Evolutionary conservation across 2,329 filamentous ascomycete species (phyloP).

Genomic region (Colletotrichum sidae): DNA sequence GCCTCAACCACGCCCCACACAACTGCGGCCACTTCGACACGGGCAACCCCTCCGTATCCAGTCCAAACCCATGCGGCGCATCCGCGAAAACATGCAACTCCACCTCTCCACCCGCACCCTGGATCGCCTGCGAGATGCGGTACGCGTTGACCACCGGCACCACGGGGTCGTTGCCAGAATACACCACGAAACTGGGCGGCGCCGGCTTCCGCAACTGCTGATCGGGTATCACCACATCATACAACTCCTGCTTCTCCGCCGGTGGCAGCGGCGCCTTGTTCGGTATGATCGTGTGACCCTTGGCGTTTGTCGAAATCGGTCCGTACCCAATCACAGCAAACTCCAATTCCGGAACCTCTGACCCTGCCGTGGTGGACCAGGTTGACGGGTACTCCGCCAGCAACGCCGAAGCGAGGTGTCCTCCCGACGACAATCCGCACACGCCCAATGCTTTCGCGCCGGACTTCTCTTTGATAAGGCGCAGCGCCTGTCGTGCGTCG

Average conservation of each 20-base stretch:
- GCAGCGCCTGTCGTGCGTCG: conserved; percentile 39
- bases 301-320: conserved; percentile 41
- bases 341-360: conserved; percentile 28
- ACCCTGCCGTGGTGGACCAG: conserved; percentile 32
- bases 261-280: conserved; percentile 39
- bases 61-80: conserved; percentile 39
- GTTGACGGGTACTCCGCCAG: conserved; percentile 38
- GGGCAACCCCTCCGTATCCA: conserved; percentile 38
- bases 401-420: conserved; percentile 39
- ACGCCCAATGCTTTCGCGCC: conserved; percentile 23
- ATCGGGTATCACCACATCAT: conserved; percentile 39
- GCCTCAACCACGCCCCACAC: conserved; percentile 38
- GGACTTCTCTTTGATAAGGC: conserved; percentile 26
- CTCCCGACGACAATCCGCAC: conserved; percentile 40
- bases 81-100: conserved; percentile 40
- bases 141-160: conserved; percentile 41
- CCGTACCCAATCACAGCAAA: conserved; percentile 41
- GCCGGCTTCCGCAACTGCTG: conserved; percentile 36
- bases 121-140: conserved; percentile 37
- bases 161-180: conserved; percentile 38
- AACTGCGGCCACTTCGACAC: conserved; percentile 38
- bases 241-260: conserved; percentile 41
- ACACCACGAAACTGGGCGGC: conserved; percentile 40
- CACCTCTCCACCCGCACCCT: conserved; percentile 31
- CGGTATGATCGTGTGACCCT: conserved; percentile 38